A percentile compares a stretch with the other conserved stretches of the same genome.
phyloP scores from a whole-genome alignment of 805 yeast species.

The Candida pseudoglaebosa region DNA sequence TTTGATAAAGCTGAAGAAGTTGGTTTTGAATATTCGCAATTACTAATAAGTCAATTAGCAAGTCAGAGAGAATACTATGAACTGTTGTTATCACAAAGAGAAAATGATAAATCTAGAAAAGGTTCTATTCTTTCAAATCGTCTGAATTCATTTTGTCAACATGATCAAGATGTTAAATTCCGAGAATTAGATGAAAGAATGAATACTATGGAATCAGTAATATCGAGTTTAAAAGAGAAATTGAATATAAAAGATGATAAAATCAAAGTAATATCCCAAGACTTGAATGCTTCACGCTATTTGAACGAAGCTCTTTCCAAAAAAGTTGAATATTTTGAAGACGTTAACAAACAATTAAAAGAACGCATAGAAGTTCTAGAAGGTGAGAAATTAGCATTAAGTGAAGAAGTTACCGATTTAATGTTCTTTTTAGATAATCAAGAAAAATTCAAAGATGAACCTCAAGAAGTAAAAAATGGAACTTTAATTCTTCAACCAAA shows the following conservation, averaged over 20 bases:
- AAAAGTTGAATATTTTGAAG: conserved; percentile 33
- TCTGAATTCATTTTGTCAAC: conserved; percentile 7
- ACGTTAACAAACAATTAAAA: conserved; percentile 23
- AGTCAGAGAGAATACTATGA: conserved; percentile 85
- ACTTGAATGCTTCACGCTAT: conserved; percentile 28
- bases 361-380: conserved; percentile 22
- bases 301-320: conserved; percentile 37
- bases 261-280: conserved; percentile 23
- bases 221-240: conserved; percentile 33
- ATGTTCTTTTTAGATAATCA: conserved; percentile 78
- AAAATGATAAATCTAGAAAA: conserved; percentile 16
- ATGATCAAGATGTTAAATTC: conserved; percentile 26
- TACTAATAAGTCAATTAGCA: conserved; percentile 74
- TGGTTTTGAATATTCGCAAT: conserved; percentile 75
- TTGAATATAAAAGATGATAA: conserved; percentile 27
- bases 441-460: conserved; percentile 66
- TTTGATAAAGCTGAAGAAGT: conserved; percentile 48
- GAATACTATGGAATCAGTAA: conserved; percentile 19
- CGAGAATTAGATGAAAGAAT: conserved; percentile 24
- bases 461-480: conserved; percentile 72
- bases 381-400: conserved; percentile 43
- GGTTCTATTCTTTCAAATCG: conserved; percentile 14
- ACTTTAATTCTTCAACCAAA: conserved; percentile 45
- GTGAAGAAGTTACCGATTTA: conserved; percentile 67
- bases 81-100: conserved; percentile 26